These are phyloP conservation scores for Pichia deserticola DNA, from an alignment of 805 yeast genomes.

Conservation along the genomic window DNA sequence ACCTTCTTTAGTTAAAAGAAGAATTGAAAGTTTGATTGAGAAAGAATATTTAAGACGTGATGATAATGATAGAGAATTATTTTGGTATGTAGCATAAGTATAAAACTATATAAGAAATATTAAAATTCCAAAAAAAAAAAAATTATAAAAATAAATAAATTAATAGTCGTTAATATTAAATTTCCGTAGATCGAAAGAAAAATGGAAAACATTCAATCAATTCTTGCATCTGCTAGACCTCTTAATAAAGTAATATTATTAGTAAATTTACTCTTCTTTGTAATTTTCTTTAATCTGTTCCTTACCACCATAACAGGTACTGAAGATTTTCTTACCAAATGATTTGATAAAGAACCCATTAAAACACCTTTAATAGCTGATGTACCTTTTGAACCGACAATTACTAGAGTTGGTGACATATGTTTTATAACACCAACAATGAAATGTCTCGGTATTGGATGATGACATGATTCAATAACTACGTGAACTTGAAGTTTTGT, in stretches of 20 bases:
- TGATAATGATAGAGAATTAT: constrained; percentile 47
- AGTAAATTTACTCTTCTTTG: constrained; percentile 46
- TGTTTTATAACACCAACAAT: constrained; percentile 63
- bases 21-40: constrained; percentile 69
- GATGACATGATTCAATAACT: constrained; percentile 67
- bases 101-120: too few relatives aligned
- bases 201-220: constrained; percentile 20
- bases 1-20: constrained; percentile 56
- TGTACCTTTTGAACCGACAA: constrained; percentile 71
- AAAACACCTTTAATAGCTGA: constrained; percentile 67
- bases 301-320: constrained; percentile 81
- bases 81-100: constrained; percentile 54
- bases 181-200: too few relatives aligned
- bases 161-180: too few relatives aligned
- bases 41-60: constrained; percentile 77
- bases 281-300: constrained; percentile 60
- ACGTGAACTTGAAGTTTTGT: constrained; percentile 69
- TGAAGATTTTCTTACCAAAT: constrained; percentile 59
- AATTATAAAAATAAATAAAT: not conserved
- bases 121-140: not conserved
- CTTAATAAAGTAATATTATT: constrained; percentile 48
- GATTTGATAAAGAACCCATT: constrained; percentile 65
- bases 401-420: constrained; percentile 63
- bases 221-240: constrained; percentile 34
- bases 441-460: constrained; percentile 67